Evolutionary conservation across 345 rosid genomes (phyloP).

Genomic region (Aquilaria yunnanensis): DNA sequence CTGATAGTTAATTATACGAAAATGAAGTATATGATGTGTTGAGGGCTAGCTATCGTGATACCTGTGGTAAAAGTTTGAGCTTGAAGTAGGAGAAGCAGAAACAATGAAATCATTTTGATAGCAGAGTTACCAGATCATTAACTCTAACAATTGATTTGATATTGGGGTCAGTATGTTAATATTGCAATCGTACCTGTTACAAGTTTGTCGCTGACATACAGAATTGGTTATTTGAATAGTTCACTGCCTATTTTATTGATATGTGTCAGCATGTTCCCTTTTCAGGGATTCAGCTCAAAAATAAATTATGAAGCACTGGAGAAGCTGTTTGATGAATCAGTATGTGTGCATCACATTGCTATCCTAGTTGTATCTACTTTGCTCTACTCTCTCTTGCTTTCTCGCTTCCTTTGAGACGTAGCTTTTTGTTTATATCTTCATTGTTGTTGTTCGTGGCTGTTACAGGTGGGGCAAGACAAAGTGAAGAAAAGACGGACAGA

Average conservation of each 20-base stretch:
- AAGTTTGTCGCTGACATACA: no score
- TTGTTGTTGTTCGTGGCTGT: not conserved
- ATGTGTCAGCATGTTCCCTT: constrained; percentile 5
- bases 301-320: constrained; percentile 65
- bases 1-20: no score
- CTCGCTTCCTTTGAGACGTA: not conserved
- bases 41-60: no score
- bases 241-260: not conserved
- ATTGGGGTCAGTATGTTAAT: not conserved
- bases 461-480: constrained; percentile 17
- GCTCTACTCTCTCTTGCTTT: constrained; percentile 2
- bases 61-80: no score
- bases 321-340: constrained; percentile 60
- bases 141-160: not conserved
- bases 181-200: not conserved
- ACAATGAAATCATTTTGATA: no score
- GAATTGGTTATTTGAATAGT: not conserved
- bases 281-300: constrained; percentile 65
- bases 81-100: no score
- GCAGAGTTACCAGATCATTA: no score
- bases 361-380: not conserved
- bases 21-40: no score
- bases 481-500: constrained; percentile 31
- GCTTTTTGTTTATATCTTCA: not conserved
- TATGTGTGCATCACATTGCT: constrained; percentile 21